Base-by-base conservation (phyloP, 2,329 filamentous ascomycete genomes). In the Xylariaceae sp. region DNA sequence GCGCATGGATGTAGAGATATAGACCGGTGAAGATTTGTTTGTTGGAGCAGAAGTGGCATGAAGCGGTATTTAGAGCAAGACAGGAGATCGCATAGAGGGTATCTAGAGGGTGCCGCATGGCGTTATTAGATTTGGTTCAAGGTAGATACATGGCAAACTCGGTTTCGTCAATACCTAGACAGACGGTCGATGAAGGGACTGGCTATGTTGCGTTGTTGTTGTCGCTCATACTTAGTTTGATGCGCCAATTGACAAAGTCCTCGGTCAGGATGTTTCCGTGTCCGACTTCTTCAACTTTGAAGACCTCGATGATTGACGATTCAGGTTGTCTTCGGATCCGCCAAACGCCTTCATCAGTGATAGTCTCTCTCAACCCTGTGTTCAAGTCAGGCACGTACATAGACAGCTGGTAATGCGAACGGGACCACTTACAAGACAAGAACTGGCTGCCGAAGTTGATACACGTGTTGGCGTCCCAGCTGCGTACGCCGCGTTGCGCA, bases 381-480 rank as follows among this genome's bases (percentile, higher is more conserved):
- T 23, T 30, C 3, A 51, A 59, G 47, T 59, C n/a, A 63, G 56
- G n/a, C 7, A 10, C n/a, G 4, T 13, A 55, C 10, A 1, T 37
- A 8, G 5, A 10, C 4, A 45, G 7, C 13, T 9, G 51, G 15
- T 7, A 15, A 41, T n/a, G 17, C 7, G 13, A 2, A 13, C 9
- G 18, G 7, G 2, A 60, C 86, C 17, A 18, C 17, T 74, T 73
- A 91, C 90, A 95, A 6, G 87, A 86, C 13, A 97, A 74, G 66
- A 97, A 90, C 0, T 76, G 80, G 1, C 84, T 85, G 1, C 91
- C 86, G 75, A 97, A 97, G 67, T 96, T 96, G 70, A 97, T 94
- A 71, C 92, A 97, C 65, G 89, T 83, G 70, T 97, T 93, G 15
- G 90, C 93, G 75, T 97, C 90, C 94, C 94, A 99, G 51, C 82